Percentiles rank a stretch among this genome's conserved stretches.
Evolutionary conservation across 345 rosid species (phyloP).

Genomic region (Salix viminalis): DNA sequence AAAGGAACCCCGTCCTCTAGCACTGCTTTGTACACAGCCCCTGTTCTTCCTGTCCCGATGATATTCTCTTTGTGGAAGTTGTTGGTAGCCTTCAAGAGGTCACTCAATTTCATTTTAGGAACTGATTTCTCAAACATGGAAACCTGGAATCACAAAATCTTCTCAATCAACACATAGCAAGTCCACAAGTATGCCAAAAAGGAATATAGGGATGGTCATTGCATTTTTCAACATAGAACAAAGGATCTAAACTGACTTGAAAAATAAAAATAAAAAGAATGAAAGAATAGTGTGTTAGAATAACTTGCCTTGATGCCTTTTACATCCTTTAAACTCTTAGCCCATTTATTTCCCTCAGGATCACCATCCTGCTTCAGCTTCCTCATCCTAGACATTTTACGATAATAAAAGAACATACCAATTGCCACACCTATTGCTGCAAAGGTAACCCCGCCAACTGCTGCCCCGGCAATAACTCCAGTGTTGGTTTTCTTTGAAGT

Average conservation of each 20-base stretch:
- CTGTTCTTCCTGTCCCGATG: slow-evolving; percentile 82
- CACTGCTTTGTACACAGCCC: slow-evolving; percentile 72
- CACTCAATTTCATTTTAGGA: slow-evolving; percentile 68
- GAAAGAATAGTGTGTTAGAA: slow-evolving; percentile 9
- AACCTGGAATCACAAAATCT: slow-evolving; percentile 49
- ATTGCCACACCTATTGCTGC: slow-evolving; percentile 57
- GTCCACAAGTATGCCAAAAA: neutral
- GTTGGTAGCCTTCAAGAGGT: slow-evolving; percentile 83
- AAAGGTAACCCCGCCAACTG: slow-evolving; percentile 55
- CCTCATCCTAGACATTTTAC: slow-evolving; percentile 39
- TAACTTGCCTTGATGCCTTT: slow-evolving; percentile 65
- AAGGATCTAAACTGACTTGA: neutral
- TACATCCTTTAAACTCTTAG: slow-evolving; percentile 58
- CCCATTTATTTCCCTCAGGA: slow-evolving; percentile 90
- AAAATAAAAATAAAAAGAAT: neutral
- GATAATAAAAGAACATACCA: slow-evolving; percentile 51
- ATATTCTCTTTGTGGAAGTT: slow-evolving; percentile 70
- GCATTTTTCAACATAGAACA: neutral
- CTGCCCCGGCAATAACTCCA: slow-evolving; percentile 61
- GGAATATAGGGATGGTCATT: neutral
- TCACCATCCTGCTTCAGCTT: slow-evolving; percentile 70
- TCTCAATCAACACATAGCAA: slow-evolving; percentile 4
- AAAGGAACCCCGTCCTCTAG: slow-evolving; percentile 67
- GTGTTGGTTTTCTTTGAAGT: slow-evolving; percentile 23
- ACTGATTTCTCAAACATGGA: slow-evolving; percentile 76